Evolutionary conservation across 2,329 filamentous ascomycete genomes (phyloP).

Genomic region (Decorospora gaudefroyi): DNA sequence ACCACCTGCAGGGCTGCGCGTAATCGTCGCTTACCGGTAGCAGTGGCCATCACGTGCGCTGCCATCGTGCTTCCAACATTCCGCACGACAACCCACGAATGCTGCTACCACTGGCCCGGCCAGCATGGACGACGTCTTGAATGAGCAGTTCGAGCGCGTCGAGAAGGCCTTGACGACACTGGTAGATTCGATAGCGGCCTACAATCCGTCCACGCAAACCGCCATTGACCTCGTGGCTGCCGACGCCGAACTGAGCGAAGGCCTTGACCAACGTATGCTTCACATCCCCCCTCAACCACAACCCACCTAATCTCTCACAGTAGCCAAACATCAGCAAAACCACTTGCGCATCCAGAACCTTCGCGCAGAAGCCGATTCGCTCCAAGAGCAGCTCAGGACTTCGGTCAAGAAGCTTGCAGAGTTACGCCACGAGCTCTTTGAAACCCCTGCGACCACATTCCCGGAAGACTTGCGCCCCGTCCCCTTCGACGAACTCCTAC

Average conservation of each 20-base stretch:
- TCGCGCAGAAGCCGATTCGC: conserved; percentile 65
- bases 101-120: neutral
- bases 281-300: neutral
- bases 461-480: conserved; percentile 56
- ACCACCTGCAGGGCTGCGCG: too few species aligned
- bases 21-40: conserved; percentile 5
- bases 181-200: conserved; percentile 79
- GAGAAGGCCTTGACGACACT: conserved; percentile 63
- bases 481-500: conserved; percentile 72
- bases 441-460: conserved; percentile 45
- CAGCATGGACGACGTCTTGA: conserved; percentile 51
- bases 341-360: conserved; percentile 69
- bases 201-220: conserved; percentile 72
- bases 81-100: too few species aligned
- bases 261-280: conserved; percentile 65
- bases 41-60: too few species aligned
- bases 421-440: conserved; percentile 72
- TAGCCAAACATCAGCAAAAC: conserved; percentile 76
- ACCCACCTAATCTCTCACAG: conserved; percentile 48
- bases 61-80: too few species aligned
- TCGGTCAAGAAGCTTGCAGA: conserved; percentile 71
- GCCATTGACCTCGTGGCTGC: conserved; percentile 72
- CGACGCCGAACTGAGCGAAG: conserved; percentile 68
- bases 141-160: conserved; percentile 52
- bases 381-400: conserved; percentile 74